Evolutionary conservation across 306 rosid genomes (phyloP), one percentile per base, ranked within the genome.

Genomic region (Pyrus bretschneideri): DNA sequence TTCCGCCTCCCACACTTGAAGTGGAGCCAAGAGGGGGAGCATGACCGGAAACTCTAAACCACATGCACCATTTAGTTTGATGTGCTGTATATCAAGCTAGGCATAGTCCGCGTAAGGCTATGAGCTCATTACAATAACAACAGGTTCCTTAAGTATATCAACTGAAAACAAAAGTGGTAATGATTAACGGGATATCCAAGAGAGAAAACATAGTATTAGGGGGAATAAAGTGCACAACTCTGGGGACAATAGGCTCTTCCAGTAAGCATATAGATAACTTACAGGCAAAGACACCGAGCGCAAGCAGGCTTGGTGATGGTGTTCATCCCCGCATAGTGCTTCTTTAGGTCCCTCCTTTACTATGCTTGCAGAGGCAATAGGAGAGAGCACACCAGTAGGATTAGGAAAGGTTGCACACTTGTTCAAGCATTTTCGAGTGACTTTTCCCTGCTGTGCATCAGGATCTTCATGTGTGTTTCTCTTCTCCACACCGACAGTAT

Each of bases 251-350:
- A 45, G n/a, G 8, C 69, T 31, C 29, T 18, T 13, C 17, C 62
- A 49, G 70, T 3, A 55, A 55, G 31, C 46, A 35, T 35, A 46
- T 27, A 14, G 6, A 78, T 25, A 54, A 78, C 93, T 87, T 81
- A 91, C 94, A 3, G 87, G 86, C 80, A 81, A 76, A 66, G 91
- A 85, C 27, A 76, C 75, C 4, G 88, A 82, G 61, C 86, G 80
- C 3, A 83, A 64, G 86, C 44, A 75, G 72, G 75, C 76, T 46
- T 72, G 87, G 33, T 38, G 83, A n/a, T 49, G 45, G 70, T 81
- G 72, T 60, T 87, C 79, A 74, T 72, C 67, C 72, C 81, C 78
- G 30, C 38, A 68, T 52, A 40, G 54, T 5, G 85, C 71, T 59
- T 58, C 40, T 84, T 81, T 78, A 49, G 74, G 81, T 76, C 86